Base-by-base conservation (phyloP, 1,284 basidiomycete genomes). In the Sphaerobolus stellatus region DNA sequence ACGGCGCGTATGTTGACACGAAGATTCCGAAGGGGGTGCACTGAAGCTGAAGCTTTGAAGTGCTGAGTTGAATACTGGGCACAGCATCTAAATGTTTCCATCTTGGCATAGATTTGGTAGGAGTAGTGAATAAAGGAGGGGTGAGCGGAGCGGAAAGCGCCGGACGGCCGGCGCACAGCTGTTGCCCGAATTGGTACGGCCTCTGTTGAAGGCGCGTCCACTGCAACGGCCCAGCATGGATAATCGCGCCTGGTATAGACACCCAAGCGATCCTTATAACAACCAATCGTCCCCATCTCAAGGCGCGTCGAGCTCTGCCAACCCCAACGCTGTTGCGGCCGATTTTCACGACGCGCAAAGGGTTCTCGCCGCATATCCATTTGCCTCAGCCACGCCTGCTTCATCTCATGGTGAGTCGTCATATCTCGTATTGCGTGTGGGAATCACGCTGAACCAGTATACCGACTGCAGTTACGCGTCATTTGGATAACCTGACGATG, bases 321-420 rank as follows among this genome's bases (percentile, higher is more conserved):
- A 36, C 28, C 24, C 41, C 27, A 18, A 27, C 8, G 44, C 28
- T 31, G 13, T 41, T 30, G 1, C 34, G 6, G 41, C 50, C 22
- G 50, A 52, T 13, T 52, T 82, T 6, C 81, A 84, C 48, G 79
- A 83, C 66, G 80, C 83, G 3, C 86, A 86, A 59, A 71, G 77
- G 44, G 67, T 88, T 31, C 73, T 88, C 41, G 76, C 81, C 7
- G 73, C 76, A 30, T 89, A 88, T 65, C 84, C 88, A 18, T 76
- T 84, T 61, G 83, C 83, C 33, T 87, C 85, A 55, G 82, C 82
- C 36, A 86, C 82, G 4, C 85, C 87, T 29, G 47, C 53, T 25
- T 77, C 85, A 6, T 75, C 79, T 41, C 86, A 89, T 63, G 83
- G 88, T 86, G 62, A 58, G 71, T 60, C 41, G 51, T 22, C 20